Base-by-base conservation (phyloP, 2,329 filamentous ascomycete genomes). In the Colletotrichum brevisporum region DNA sequence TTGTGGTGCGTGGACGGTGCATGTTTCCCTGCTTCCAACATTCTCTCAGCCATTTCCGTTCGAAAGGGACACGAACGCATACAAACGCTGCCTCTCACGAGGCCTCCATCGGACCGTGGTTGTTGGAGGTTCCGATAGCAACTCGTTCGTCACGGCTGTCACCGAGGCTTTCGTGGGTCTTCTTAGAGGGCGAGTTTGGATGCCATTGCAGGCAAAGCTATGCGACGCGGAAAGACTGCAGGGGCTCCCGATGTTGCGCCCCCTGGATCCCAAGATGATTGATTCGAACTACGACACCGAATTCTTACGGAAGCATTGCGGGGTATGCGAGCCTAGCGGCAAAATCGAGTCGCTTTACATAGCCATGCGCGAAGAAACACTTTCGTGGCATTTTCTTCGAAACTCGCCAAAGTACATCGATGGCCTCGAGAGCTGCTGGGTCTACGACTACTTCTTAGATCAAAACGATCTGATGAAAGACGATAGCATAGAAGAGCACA, bases 271-370 rank as follows among this genome's bases (percentile, higher is more conserved):
- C 1, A 73, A 77, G 26, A 76, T 86, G n/a, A 71, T 84, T 41
- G 79, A 81, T 52, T 72, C 73, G 24, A 76, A 79, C 21, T 88
- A 85, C 72, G 83, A 88, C 73, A 76, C 82, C 53, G 81, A 84
- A 8, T 90, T 90, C 63, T 78, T 90, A 27, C 81, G 80, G 27
- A 76, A 80, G 48, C 79, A 89, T 75, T 89, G 88, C 72, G 88
- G 86, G n/a, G 86, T 89, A 3, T 82, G 84, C 56, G 85, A 88
- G 54, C 79, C 81, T 4, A 83, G 81, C 61, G 88, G 87, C 51
- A 86, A 85, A 72, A 85, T 89, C 26, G 86, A 89, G 72, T 88
- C 87, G 21, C 76, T 90, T 15, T 90, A 90, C 72, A 88, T 90
- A 65, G 86, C 87, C 63, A 87, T 89, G 85, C 79, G 81, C 13